phyloP scores from a whole-genome alignment of 768 basidiomycete species.

The Podaxis carcinomalis region DNA sequence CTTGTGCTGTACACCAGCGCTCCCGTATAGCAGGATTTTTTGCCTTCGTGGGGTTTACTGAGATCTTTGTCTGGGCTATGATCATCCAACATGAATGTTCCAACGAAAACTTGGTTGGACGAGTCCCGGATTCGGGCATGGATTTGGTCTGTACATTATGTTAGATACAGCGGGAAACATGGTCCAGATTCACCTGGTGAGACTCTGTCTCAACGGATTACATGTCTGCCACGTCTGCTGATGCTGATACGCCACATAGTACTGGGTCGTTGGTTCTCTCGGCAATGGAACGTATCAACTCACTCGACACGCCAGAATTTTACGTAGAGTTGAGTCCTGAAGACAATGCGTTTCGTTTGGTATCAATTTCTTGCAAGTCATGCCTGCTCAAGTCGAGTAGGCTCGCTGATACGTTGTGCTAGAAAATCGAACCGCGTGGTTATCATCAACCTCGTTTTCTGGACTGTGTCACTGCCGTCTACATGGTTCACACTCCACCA shows the following conservation, averaged over 20 bases:
- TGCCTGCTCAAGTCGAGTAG: neutral
- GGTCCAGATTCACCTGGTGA: slow-evolving; percentile 19
- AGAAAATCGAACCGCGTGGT: neutral
- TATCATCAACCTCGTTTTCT: neutral
- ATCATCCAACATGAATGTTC: neutral
- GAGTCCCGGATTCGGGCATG: neutral
- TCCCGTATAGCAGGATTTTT: neutral
- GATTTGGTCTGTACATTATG: slow-evolving; percentile 17
- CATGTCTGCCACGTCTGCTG: neutral
- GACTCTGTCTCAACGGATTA: neutral
- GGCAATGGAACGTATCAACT: slow-evolving; percentile 3
- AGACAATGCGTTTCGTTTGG: slow-evolving; percentile 17
- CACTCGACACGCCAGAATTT: slow-evolving; percentile 16
- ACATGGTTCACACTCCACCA: neutral
- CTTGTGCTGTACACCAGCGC: neutral
- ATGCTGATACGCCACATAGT: neutral
- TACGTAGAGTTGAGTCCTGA: slow-evolving; percentile 17
- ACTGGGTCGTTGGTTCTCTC: neutral
- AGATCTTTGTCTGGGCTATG: neutral
- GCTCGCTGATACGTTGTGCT: neutral
- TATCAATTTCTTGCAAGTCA: neutral
- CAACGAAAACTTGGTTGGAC: neutral
- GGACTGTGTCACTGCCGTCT: neutral
- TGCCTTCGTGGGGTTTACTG: neutral
- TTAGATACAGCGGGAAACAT: slow-evolving; percentile 14